Base-by-base conservation (phyloP, 805 yeast genomes). In the Yarrowia divulgata region DNA sequence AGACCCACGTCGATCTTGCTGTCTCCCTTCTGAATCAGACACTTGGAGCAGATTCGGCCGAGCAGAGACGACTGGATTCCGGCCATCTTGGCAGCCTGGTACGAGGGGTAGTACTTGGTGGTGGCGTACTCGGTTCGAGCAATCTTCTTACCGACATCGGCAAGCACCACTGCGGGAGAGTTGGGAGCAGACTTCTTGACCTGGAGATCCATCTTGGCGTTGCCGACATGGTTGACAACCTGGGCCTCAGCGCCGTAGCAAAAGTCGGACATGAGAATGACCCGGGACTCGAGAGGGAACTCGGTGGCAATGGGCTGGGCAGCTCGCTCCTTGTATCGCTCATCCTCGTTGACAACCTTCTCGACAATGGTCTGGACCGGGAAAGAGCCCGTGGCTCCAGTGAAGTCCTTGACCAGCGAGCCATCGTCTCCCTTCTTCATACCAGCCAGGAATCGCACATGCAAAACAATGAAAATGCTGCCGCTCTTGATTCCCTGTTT, bases 311-410 rank as follows among this genome's bases (percentile, higher is more conserved):
- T 81, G 8, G 97, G 92, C 45, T 86, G 75, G 1, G 98, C 91
- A 1, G 88, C 86, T 72, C 87, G 86, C 74, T 91, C 92, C 40
- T 80, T 79, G 75, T 81, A 91, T 76, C 99, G 85, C 72, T 80
- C 82, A 77, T 95, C 99, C 72, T 86, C 85, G 75, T 91, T 86
- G 29, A 80, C 79, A 35, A 95, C 93, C 37, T 83, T 82, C 69
- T 90, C 90, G 14, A 95, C 96, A 73, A 93, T 82, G 43, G 92
- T 79, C 77, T 93, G 97, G 57, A 90, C 78, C n/a, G 99, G 97
- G 74, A 84, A 88, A 8, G 80, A 79, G 70, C 85, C 89, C 18
- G 84, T 79, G 3, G 81, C 80, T 6, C 81, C 77, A 1, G 87
- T 81, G 73, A 83, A 93, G 0, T 92, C 88, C 79, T 95, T 94